These are phyloP conservation scores for Lactifluus piperatus DNA, from an alignment of 768 basidiomycete species.

Conservation along the genomic window DNA sequence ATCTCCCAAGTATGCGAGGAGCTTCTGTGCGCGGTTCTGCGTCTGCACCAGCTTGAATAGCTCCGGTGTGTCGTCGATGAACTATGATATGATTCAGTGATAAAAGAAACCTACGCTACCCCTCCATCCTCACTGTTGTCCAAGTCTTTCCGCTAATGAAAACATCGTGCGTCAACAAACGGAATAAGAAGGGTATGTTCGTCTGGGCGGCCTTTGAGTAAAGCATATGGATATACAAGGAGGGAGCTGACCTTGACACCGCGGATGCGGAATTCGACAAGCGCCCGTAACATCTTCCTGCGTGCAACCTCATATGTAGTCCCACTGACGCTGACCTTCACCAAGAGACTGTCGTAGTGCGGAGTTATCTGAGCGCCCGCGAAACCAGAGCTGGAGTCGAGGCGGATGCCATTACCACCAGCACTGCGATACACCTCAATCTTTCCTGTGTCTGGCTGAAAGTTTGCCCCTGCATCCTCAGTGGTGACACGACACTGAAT, in stretches of 20 bases:
- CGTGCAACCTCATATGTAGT: constrained; percentile 98
- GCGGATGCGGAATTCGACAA: constrained; percentile 99
- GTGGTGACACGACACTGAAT: constrained; percentile 99
- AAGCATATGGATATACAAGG: background rate
- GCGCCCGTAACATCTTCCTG: constrained; percentile 96
- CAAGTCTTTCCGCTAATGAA: constrained; percentile 97
- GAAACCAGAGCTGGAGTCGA: constrained; percentile 95
- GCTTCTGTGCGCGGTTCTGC: constrained; percentile 97
- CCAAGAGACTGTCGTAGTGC: constrained; percentile 95
- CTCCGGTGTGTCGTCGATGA: constrained; percentile 99
- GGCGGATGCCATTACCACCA: constrained; percentile 95
- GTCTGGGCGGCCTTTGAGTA: constrained; percentile 45
- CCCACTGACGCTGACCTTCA: constrained; percentile 92
- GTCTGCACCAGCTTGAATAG: constrained; percentile 97
- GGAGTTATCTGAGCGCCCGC: constrained; percentile 99
- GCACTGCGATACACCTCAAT: constrained; percentile 99
- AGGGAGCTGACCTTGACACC: constrained; percentile 75
- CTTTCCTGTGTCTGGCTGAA: constrained; percentile 99
- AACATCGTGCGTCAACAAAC: constrained; percentile 90
- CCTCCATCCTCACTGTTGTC: constrained; percentile 64
- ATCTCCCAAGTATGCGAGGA: constrained; percentile 94
- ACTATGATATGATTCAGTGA: constrained; percentile 37
- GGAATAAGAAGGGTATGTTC: constrained; percentile 99
- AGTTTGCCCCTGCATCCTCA: constrained; percentile 83
- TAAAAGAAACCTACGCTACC: background rate